Base-by-base conservation (phyloP, 805 yeast genomes). In the Nakazawaea wickerhamii region DNA sequence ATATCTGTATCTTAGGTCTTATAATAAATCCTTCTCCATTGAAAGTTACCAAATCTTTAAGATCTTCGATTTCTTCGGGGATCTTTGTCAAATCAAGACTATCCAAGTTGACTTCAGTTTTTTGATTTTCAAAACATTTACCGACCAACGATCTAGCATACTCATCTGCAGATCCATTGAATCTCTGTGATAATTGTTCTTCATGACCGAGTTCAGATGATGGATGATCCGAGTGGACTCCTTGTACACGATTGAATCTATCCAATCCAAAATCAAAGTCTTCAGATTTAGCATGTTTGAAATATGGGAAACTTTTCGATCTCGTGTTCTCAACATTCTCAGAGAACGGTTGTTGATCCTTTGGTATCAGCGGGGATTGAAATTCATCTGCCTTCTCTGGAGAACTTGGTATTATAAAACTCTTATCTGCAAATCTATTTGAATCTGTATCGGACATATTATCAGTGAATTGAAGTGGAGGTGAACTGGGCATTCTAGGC, bases 21-120 rank as follows among this genome's bases (percentile, higher is more conserved):
- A 54, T 53, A 4, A 68, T 54, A 0, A 65, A 67, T 8, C 50
- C 49, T 1, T 51, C 46, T 4, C 59, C 63, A 48, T 67, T 68
- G 43, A 70, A 67, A 6, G 72, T 55, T n/a, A 77, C 79, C 50
- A 77, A 56, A 42, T 77, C 68, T 50, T 75, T 68, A 48, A 79
- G 60, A 53, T 79, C 86, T 39, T 69, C 70, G 22, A 79, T 65
- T 48, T 77, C 81, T 40, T 74, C 77, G 1, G 86, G 84, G 3
- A 79, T 55, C 5, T 68, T 68, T 9, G 59, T 62, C 30, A 79
- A 57, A 0, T 65, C 68, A 57, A 77, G 53, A 13, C 67, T 58
- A 40, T 77, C 82, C 21, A 79, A 51, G 43, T 68, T 58, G 2
- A 79, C 60, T n/a, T 53, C 60, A 1, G 75, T 64, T 7, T 54